These are phyloP conservation scores for Coniophora puteana DNA, from an alignment of 1,284 basidiomycete species.

Conservation along the genomic window DNA sequence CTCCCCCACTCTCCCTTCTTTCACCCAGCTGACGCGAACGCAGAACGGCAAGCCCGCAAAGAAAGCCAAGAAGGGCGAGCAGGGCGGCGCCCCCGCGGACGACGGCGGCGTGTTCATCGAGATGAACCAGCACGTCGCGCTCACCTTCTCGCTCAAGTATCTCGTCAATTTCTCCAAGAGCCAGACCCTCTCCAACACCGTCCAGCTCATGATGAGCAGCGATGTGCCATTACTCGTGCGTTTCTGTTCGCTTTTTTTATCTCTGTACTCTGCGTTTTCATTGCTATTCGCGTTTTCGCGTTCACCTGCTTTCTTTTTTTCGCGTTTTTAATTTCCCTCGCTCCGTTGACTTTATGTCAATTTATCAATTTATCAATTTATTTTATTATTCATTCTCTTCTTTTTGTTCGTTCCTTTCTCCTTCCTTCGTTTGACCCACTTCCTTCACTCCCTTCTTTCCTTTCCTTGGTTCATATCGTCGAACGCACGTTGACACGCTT, in stretches of 20 bases:
- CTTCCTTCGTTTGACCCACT: too few species aligned
- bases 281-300: background rate
- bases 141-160: conserved; percentile 98
- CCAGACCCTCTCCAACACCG: conserved; percentile 68
- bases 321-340: background rate
- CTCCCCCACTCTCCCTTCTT: conserved; percentile 4
- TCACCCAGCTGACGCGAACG: conserved; percentile 29
- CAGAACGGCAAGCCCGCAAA: conserved; percentile 48
- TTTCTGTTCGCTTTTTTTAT: background rate
- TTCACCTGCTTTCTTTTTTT: background rate
- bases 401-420: too few species aligned
- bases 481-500: background rate
- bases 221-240: conserved; percentile 85
- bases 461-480: background rate
- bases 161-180: conserved; percentile 97
- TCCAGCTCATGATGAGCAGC: conserved; percentile 85
- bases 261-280: too few species aligned
- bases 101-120: conserved; percentile 74
- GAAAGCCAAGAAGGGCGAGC: conserved; percentile 50
- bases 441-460: too few species aligned
- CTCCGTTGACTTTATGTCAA: conserved; percentile 10
- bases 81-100: conserved; percentile 41
- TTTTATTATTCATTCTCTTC: too few species aligned
- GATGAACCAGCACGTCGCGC: conserved; percentile 87
- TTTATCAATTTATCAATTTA: too few species aligned